These are phyloP conservation scores for Tetratostichococcus sp. DNA, from an alignment of 139 green algal species.

Conservation along the genomic window DNA sequence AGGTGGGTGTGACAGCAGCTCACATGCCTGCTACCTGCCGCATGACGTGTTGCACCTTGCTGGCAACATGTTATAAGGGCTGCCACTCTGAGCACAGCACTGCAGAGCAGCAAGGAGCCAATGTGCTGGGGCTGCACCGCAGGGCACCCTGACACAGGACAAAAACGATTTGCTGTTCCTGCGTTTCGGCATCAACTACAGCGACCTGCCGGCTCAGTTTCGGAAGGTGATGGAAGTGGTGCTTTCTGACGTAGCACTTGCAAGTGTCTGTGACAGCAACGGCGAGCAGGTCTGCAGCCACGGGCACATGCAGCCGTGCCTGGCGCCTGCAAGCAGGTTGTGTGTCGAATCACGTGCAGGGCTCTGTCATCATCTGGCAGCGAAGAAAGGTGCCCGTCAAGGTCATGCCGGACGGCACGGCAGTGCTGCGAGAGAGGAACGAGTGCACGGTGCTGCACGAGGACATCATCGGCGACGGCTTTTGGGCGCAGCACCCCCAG, in stretches of 20 bases:
- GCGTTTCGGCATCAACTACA: constrained; percentile 90
- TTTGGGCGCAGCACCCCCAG: constrained; percentile 70
- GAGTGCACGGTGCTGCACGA: constrained; percentile 54
- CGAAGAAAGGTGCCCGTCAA: constrained; percentile 37
- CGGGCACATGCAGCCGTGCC: no score
- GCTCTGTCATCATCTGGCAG: constrained; percentile 49
- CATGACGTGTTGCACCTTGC: no score
- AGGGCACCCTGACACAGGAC: constrained; percentile 69
- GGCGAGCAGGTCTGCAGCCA: no score
- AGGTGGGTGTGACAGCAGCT: constrained; percentile 35
- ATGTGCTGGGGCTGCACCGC: no score
- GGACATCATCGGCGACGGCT: constrained; percentile 84
- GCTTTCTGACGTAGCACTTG: no score
- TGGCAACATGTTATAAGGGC: no score
- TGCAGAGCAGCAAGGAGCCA: no score
- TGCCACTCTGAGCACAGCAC: no score
- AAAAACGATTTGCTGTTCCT: constrained; percentile 94
- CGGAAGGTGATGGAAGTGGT: constrained; percentile 60
- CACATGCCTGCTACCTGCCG: no score
- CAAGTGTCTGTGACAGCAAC: no score
- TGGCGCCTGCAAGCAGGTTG: no score
- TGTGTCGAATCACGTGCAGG: no score
- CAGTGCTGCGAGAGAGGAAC: constrained; percentile 34
- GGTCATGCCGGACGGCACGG: constrained; percentile 42
- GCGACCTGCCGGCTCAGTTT: constrained; percentile 73